Evolutionary conservation across 257 asterid genomes (phyloP).

Genomic region (Lycium ferocissimum): DNA sequence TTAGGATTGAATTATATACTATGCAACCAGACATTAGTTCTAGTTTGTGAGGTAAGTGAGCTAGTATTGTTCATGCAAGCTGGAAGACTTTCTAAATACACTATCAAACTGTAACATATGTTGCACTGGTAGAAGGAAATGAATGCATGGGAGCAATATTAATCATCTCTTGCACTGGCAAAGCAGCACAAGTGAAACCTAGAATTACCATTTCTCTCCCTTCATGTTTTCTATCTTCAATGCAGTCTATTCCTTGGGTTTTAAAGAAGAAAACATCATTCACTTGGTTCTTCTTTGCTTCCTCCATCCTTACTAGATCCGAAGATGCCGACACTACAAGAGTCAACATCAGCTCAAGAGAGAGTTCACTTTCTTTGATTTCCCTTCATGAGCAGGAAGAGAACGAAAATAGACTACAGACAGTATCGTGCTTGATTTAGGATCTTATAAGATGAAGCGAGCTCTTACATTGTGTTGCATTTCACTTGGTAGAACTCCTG

Average conservation of each 20-base stretch:
- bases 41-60: conserved; percentile 1
- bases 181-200: not conserved
- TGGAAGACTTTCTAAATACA: not conserved
- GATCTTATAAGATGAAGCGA: not conserved
- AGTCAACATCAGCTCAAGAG: conserved; percentile 28
- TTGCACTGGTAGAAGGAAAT: not conserved
- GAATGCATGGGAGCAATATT: not conserved
- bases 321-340: conserved; percentile 7
- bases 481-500: not conserved
- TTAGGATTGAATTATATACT: not conserved
- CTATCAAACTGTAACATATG: conserved; percentile 12
- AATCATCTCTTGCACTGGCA: conserved; percentile 1
- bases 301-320: not conserved
- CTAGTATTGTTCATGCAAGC: conserved; percentile 5
- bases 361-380: conserved; percentile 36
- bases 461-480: conserved; percentile 24
- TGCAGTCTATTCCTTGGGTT: not conserved
- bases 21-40: not conserved
- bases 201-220: not conserved
- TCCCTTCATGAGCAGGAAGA: conserved; percentile 37
- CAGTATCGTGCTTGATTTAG: not conserved
- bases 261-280: not conserved
- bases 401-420: conserved; percentile 26
- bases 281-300: conserved; percentile 11
- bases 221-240: conserved; percentile 21